A percentile compares a stretch with the other conserved stretches of the same genome.
These are phyloP conservation scores for Dothistroma pini DNA, from an alignment of 2,329 filamentous ascomycete genomes.

Conservation along the genomic window DNA sequence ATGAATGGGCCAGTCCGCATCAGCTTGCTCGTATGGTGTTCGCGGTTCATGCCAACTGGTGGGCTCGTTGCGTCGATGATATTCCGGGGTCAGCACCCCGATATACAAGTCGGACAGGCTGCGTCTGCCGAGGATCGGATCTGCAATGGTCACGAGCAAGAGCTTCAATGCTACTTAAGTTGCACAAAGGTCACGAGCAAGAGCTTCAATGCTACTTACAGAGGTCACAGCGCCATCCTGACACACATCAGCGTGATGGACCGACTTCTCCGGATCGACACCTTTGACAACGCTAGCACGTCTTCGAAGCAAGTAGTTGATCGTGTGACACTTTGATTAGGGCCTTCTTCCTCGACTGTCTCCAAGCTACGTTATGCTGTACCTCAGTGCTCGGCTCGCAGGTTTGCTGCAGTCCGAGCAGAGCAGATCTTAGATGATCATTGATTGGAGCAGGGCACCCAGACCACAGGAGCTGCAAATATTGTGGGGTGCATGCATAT, in stretches of 20 bases:
- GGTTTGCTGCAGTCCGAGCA: neutral
- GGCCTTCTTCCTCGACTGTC: neutral
- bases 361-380: neutral
- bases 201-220: neutral
- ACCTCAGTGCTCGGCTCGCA: neutral
- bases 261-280: neutral
- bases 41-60: no score
- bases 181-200: neutral
- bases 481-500: conserved; percentile 1
- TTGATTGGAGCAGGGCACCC: conserved; percentile 6
- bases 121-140: neutral
- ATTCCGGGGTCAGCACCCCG: neutral
- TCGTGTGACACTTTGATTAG: neutral
- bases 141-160: neutral
- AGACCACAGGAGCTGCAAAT: conserved; percentile 5
- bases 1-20: no score
- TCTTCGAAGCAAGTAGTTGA: neutral
- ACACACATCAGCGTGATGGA: neutral
- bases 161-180: neutral
- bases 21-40: no score
- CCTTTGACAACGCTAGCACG: neutral
- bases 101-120: neutral
- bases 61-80: neutral
- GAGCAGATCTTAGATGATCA: conserved; percentile 9
- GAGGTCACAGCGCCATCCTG: neutral